Percentiles rank a stretch among this genome's conserved stretches.
phyloP scores from a whole-genome alignment of 192 early-diverging fungal species.

The Martensiomyces pterosporus region DNA sequence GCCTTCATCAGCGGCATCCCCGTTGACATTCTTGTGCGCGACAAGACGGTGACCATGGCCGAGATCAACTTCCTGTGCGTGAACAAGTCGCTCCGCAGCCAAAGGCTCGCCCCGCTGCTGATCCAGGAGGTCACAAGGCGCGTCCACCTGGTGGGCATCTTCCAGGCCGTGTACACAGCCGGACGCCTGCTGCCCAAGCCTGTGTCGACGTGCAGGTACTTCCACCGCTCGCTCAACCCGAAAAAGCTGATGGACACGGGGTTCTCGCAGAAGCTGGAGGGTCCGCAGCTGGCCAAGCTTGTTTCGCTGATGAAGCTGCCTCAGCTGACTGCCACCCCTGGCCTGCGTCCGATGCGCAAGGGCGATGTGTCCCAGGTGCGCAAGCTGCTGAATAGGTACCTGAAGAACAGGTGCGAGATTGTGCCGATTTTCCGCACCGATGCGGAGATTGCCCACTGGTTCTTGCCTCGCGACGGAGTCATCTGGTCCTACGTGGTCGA shows the following conservation, averaged over 20 bases:
- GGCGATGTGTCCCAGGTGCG: constrained; percentile 74
- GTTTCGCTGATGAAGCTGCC: constrained; percentile 21
- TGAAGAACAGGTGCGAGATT: constrained; percentile 59
- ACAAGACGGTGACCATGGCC: constrained; percentile 64
- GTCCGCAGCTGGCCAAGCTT: constrained; percentile 21
- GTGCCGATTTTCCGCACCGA: constrained; percentile 69
- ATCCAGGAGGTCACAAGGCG: constrained; percentile 97
- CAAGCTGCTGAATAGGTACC: constrained; percentile 71
- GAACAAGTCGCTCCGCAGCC: constrained; percentile 91
- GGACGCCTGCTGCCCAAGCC: constrained; percentile 90
- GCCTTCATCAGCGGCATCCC: constrained; percentile 97
- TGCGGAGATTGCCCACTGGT: constrained; percentile 89
- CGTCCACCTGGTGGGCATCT: constrained; percentile 85
- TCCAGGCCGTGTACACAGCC: constrained; percentile 98
- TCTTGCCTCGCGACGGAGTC: constrained; percentile 78
- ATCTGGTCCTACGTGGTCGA: constrained; percentile 95
- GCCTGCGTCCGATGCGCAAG: constrained; percentile 74
- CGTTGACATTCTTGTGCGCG: constrained; percentile 67
- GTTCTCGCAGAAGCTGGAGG: constrained; percentile 75
- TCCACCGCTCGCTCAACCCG: constrained; percentile 90
- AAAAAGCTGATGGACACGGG: constrained; percentile 91
- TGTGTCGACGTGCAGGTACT: constrained; percentile 78
- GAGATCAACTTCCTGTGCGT: constrained; percentile 99
- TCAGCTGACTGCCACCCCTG: constrained; percentile 51
- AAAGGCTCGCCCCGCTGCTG: constrained; percentile 91